Evolutionary conservation across 2,329 filamentous ascomycete genomes (phyloP).

Genomic region (Clonostachys rosea): DNA sequence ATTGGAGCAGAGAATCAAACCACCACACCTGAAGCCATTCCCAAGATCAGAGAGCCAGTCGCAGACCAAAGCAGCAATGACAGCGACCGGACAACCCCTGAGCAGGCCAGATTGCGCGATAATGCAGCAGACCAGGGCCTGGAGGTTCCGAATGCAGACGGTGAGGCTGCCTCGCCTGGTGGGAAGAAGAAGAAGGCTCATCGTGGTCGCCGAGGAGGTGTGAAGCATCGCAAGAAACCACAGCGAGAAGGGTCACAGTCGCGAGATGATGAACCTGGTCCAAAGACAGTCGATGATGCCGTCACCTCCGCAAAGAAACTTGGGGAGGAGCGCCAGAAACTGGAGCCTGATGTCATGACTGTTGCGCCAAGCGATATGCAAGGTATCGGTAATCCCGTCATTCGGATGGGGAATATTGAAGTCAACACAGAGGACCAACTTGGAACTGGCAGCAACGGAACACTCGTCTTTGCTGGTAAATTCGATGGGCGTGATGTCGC

Average conservation of each 20-base stretch:
- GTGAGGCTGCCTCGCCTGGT: too few relatives aligned
- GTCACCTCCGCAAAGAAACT: constrained; percentile 56
- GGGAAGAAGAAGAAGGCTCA: constrained; percentile 64
- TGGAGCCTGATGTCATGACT: constrained; percentile 60
- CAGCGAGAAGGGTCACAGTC: constrained; percentile 47
- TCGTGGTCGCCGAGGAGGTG: constrained; percentile 67
- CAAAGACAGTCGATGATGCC: constrained; percentile 54
- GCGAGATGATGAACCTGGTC: constrained; percentile 36
- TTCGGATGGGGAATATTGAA: constrained; percentile 60
- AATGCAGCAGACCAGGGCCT: too few relatives aligned
- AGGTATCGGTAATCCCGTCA: constrained; percentile 53
- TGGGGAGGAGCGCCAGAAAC: constrained; percentile 34
- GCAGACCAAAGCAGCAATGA: too few relatives aligned
- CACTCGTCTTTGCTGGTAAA: constrained; percentile 88
- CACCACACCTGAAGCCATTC: too few relatives aligned
- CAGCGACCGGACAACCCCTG: too few relatives aligned
- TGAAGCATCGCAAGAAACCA: constrained; percentile 58
- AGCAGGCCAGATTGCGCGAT: too few relatives aligned
- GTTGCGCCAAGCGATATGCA: constrained; percentile 48
- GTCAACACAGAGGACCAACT: constrained; percentile 60
- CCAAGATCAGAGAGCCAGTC: too few relatives aligned
- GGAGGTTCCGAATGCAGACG: too few relatives aligned
- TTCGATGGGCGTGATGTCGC: constrained; percentile 92
- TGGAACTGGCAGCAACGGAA: constrained; percentile 90
- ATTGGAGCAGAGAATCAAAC: too few relatives aligned